A percentile compares a stretch with the other conserved stretches of the same genome.
These are phyloP conservation scores for Geosmithia putterillii DNA, from an alignment of 2,329 filamentous ascomycete species.

Conservation along the genomic window DNA sequence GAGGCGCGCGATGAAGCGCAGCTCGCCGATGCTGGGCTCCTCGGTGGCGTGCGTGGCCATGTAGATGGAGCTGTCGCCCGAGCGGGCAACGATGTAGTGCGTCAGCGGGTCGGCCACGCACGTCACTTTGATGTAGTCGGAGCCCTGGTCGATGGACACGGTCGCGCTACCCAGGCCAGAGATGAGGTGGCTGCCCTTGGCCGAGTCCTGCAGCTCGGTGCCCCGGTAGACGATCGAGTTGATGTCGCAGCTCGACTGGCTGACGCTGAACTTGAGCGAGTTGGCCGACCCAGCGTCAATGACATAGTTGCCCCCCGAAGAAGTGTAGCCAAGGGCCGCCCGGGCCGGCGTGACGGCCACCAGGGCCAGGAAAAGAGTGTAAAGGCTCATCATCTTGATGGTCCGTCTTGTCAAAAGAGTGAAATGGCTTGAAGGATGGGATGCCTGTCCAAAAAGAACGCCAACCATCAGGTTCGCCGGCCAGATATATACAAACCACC, in stretches of 20 bases:
- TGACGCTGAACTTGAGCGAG: constrained; percentile 36
- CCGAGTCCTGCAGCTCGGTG: constrained; percentile 43
- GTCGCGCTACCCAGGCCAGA: constrained; percentile 47
- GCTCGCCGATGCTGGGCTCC: constrained; percentile 43
- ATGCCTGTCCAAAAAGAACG: neutral
- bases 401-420: neutral
- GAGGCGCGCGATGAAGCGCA: constrained; percentile 53
- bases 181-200: constrained; percentile 40
- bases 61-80: constrained; percentile 47
- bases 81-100: constrained; percentile 49
- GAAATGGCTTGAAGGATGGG: neutral
- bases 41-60: constrained; percentile 50
- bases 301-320: constrained; percentile 25
- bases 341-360: constrained; percentile 8
- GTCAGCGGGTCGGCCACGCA: constrained; percentile 47
- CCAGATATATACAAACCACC: neutral
- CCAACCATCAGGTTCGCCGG: neutral
- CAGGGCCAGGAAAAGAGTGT: neutral
- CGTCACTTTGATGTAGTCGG: constrained; percentile 46
- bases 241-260: constrained; percentile 46
- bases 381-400: neutral
- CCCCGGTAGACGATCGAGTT: constrained; percentile 49
- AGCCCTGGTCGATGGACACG: constrained; percentile 31
- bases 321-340: constrained; percentile 28
- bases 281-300: constrained; percentile 36